phyloP scores from a whole-genome alignment of 495 filamentous ascomycete species.

The Oleoguttula mirabilis region DNA sequence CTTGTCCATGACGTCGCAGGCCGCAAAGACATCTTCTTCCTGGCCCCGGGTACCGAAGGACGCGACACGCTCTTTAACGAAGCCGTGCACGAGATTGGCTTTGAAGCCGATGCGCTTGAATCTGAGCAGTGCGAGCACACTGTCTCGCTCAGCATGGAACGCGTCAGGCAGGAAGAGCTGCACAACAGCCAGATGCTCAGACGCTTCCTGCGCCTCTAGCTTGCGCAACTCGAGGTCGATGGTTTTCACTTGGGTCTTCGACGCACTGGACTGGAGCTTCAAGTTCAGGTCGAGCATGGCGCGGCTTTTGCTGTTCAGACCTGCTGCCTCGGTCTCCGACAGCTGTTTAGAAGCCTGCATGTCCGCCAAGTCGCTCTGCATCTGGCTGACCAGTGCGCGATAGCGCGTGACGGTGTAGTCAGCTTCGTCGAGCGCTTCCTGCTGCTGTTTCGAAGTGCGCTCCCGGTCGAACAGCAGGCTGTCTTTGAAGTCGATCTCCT shows the following conservation, averaged over 20 bases:
- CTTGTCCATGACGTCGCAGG: constrained; percentile 71
- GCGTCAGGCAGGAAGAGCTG: constrained; percentile 81
- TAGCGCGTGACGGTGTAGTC: constrained; percentile 84
- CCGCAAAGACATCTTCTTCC: constrained; percentile 63
- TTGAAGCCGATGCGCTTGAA: constrained; percentile 88
- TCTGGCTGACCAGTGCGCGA: constrained; percentile 70
- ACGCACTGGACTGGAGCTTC: constrained; percentile 77
- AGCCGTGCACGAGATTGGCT: constrained; percentile 61
- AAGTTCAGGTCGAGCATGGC: constrained; percentile 94
- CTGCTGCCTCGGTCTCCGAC: constrained; percentile 80
- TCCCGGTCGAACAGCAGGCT: constrained; percentile 62
- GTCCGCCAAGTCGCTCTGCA: constrained; percentile 82
- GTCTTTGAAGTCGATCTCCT: constrained; percentile 78
- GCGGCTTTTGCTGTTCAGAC: constrained; percentile 69
- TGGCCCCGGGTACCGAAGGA: constrained; percentile 40
- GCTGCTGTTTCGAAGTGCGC: constrained; percentile 51
- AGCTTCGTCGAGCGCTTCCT: constrained; percentile 67
- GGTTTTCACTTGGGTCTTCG: constrained; percentile 83
- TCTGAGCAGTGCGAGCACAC: constrained; percentile 69
- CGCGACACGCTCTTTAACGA: constrained; percentile 64
- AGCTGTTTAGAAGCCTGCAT: constrained; percentile 84
- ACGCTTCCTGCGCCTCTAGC: constrained; percentile 80
- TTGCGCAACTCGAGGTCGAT: constrained; percentile 81
- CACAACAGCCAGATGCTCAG: constrained; percentile 77
- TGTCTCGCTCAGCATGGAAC: constrained; percentile 66